Evolutionary conservation across 2,329 filamentous ascomycete genomes (phyloP).

Genomic region (Truncatella angustata): DNA sequence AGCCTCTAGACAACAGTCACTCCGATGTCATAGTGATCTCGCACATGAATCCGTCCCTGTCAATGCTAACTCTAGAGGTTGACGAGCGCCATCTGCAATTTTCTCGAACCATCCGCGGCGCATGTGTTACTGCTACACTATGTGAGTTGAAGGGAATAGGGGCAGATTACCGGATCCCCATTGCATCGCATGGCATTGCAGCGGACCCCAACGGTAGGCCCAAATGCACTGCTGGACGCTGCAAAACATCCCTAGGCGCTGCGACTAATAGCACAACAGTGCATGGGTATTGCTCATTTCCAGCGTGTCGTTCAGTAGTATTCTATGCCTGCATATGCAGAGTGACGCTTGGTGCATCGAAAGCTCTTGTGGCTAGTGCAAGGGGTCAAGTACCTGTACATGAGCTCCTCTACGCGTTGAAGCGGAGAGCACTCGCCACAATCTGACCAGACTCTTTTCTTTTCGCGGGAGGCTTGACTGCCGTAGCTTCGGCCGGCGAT

Average conservation of each 20-base stretch:
- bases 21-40: neutral
- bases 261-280: neutral
- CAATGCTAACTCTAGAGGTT: too few relatives aligned
- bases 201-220: constrained; percentile 5
- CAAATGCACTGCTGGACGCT: neutral
- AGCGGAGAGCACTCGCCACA: constrained; percentile 4
- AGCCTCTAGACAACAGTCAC: neutral
- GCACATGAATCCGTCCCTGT: too few relatives aligned
- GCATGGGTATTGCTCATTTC: neutral
- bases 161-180: neutral
- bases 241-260: neutral
- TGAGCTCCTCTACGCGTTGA: neutral
- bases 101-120: neutral
- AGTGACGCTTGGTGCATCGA: neutral
- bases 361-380: neutral
- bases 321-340: constrained; percentile 6
- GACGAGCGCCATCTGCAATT: neutral
- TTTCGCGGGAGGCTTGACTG: constrained; percentile 9
- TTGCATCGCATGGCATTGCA: constrained; percentile 5
- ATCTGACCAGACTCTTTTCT: neutral
- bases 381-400: constrained; percentile 3
- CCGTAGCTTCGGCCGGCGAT: neutral
- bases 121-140: neutral
- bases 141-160: neutral
- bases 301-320: neutral